Percentiles rank a stretch among this genome's conserved stretches.
Evolutionary conservation across 2,329 filamentous ascomycete species (phyloP).

Genomic region (Colletotrichum godetiae): DNA sequence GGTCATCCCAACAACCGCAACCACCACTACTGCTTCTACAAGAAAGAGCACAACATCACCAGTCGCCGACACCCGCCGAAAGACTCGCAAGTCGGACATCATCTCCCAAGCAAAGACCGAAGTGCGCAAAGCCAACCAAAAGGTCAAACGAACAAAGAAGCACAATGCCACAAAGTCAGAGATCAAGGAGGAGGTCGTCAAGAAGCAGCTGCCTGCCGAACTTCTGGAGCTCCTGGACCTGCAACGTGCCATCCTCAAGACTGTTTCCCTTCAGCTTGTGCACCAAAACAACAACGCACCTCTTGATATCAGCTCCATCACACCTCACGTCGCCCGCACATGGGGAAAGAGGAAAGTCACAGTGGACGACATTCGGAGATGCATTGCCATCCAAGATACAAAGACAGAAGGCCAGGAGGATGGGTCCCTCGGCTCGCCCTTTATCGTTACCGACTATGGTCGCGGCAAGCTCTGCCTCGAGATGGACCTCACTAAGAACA

Average conservation of each 20-base stretch:
- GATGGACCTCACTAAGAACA: constrained; percentile 52
- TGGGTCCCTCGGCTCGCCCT: constrained; percentile 46
- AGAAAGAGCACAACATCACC: constrained; percentile 13
- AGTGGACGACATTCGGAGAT: constrained; percentile 72
- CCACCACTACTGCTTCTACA: not conserved
- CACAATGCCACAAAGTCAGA: constrained; percentile 20
- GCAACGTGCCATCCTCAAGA: constrained; percentile 75
- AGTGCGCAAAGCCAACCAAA: constrained; percentile 39
- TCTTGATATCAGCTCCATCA: constrained; percentile 71
- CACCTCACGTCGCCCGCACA: constrained; percentile 71
- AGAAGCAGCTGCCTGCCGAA: constrained; percentile 58
- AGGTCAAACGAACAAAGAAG: constrained; percentile 35
- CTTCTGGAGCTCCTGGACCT: constrained; percentile 71
- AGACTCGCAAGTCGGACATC: constrained; percentile 43
- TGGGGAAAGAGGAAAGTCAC: constrained; percentile 80
- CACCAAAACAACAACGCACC: constrained; percentile 74
- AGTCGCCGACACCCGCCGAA: constrained; percentile 29
- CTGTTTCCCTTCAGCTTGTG: constrained; percentile 74
- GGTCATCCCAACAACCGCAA: not conserved
- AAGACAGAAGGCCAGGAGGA: constrained; percentile 45
- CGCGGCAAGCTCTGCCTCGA: constrained; percentile 69
- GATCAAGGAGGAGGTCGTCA: constrained; percentile 44
- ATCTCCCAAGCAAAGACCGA: constrained; percentile 43
- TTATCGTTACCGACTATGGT: constrained; percentile 64
- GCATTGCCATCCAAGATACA: constrained; percentile 71